These are phyloP conservation scores for Rhodotorula mucilaginosa DNA, from an alignment of 1,284 basidiomycete genomes.

Conservation along the genomic window DNA sequence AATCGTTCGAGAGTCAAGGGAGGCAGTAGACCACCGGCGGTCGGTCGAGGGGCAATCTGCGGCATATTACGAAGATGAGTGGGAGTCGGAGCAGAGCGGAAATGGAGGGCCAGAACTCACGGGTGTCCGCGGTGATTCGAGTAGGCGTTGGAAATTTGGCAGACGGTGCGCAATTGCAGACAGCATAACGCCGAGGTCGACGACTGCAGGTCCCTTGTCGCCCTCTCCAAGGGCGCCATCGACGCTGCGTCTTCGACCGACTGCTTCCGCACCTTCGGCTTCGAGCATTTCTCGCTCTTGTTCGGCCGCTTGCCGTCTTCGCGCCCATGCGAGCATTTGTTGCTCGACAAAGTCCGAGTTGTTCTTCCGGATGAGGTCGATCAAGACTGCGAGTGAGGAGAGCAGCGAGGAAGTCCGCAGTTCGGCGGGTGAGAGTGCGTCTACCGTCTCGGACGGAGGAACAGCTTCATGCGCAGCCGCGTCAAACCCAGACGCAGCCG, in stretches of 20 bases:
- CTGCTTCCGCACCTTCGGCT: slow-evolving; percentile 64
- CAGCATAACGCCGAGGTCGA: slow-evolving; percentile 82
- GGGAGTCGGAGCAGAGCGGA: too few species aligned
- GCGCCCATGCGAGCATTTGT: slow-evolving; percentile 50
- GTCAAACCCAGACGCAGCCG: not conserved
- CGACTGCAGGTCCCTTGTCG: slow-evolving; percentile 59
- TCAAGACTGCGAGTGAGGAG: slow-evolving; percentile 82
- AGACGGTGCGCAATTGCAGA: slow-evolving; percentile 72
- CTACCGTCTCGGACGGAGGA: slow-evolving; percentile 19
- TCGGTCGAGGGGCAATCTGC: slow-evolving; percentile 50
- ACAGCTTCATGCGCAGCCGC: not conserved
- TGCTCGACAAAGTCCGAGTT: slow-evolving; percentile 99
- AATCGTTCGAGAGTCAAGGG: slow-evolving; percentile 94
- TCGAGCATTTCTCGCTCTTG: slow-evolving; percentile 45
- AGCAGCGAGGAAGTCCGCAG: slow-evolving; percentile 83
- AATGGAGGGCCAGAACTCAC: slow-evolving; percentile 54
- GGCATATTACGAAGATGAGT: too few species aligned
- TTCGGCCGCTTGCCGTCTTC: slow-evolving; percentile 47
- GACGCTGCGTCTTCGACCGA: slow-evolving; percentile 48
- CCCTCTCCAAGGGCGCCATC: slow-evolving; percentile 70
- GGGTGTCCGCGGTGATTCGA: slow-evolving; percentile 70
- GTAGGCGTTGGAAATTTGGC: slow-evolving; percentile 67
- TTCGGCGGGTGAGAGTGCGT: slow-evolving; percentile 49
- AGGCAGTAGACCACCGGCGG: slow-evolving; percentile 54
- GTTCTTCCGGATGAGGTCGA: slow-evolving; percentile 96